phyloP scores from a whole-genome alignment of 176 grass and related monocot genomes.

The Carex scoparia region DNA sequence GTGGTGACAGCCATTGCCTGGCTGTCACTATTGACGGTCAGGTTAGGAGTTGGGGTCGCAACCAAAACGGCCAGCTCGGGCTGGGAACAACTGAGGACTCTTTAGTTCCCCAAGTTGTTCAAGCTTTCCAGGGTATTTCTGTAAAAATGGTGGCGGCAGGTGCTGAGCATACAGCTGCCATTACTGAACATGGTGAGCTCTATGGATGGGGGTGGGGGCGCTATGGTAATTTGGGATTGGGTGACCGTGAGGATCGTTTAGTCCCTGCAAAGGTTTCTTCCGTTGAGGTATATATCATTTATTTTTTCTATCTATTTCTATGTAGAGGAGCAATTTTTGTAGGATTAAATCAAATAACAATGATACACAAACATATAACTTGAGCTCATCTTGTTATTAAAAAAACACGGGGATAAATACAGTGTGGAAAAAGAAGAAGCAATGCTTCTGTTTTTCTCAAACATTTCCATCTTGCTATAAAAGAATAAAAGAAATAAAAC shows the following conservation, averaged over 20 bases:
- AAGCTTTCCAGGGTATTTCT: slow-evolving; percentile 50
- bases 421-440: not conserved
- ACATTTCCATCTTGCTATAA: not conserved
- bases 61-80: slow-evolving; percentile 73
- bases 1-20: slow-evolving; percentile 79
- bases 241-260: slow-evolving; percentile 51
- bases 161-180: slow-evolving; percentile 62
- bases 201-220: slow-evolving; percentile 82
- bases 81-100: slow-evolving; percentile 64
- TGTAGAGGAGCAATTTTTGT: not conserved
- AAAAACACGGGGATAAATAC: not conserved
- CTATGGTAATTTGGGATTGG: slow-evolving; percentile 73
- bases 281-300: slow-evolving; percentile 32
- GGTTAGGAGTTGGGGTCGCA: slow-evolving; percentile 74
- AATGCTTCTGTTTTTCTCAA: not conserved
- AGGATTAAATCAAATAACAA: not conserved
- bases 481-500: not conserved
- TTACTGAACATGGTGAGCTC: slow-evolving; percentile 60
- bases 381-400: not conserved
- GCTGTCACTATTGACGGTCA: slow-evolving; percentile 50
- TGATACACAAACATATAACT: not conserved
- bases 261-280: slow-evolving; percentile 56
- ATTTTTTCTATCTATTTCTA: not conserved
- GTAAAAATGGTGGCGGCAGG: slow-evolving; percentile 75
- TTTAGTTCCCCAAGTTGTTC: slow-evolving; percentile 45